Conservation (phyloP, 352 stramenopile genomes). For the Phytophthora pisi region DNA sequence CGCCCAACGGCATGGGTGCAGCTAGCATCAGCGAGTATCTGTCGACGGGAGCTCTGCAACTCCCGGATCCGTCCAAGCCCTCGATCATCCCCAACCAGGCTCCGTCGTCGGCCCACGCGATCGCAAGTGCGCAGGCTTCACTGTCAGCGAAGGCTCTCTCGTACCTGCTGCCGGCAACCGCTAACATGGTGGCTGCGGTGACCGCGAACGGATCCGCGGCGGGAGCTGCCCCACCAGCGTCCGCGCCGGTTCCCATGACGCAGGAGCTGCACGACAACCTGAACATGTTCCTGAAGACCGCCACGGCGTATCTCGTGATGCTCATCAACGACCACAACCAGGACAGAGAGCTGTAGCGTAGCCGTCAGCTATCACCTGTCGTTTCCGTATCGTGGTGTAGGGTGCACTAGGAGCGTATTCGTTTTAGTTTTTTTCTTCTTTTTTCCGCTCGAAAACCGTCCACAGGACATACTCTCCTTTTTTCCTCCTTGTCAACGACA, state of each 20-base stretch:
- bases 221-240: neutral
- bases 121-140: conserved; percentile 30
- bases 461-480: neutral
- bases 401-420: neutral
- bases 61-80: conserved; percentile 5
- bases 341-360: conserved; percentile 10
- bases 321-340: conserved; percentile 44
- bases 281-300: conserved; percentile 50
- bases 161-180: conserved; percentile 37
- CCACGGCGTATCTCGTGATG: conserved; percentile 46
- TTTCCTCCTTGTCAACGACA: neutral
- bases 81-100: conserved; percentile 3
- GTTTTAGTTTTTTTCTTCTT: neutral
- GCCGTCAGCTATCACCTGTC: neutral
- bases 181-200: conserved; percentile 20
- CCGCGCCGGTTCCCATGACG: conserved; percentile 26
- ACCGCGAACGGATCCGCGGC: conserved; percentile 13
- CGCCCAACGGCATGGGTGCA: conserved; percentile 13
- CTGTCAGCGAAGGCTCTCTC: conserved; percentile 34
- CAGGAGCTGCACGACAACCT: conserved; percentile 44
- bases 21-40: conserved; percentile 30
- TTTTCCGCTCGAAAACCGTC: neutral
- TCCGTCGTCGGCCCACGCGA: conserved; percentile 22
- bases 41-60: conserved; percentile 17
- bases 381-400: neutral